Percentiles rank a stretch among this genome's conserved stretches.
These are phyloP conservation scores for Lentinula sp. DNA, from an alignment of 768 basidiomycete species.

Conservation along the genomic window DNA sequence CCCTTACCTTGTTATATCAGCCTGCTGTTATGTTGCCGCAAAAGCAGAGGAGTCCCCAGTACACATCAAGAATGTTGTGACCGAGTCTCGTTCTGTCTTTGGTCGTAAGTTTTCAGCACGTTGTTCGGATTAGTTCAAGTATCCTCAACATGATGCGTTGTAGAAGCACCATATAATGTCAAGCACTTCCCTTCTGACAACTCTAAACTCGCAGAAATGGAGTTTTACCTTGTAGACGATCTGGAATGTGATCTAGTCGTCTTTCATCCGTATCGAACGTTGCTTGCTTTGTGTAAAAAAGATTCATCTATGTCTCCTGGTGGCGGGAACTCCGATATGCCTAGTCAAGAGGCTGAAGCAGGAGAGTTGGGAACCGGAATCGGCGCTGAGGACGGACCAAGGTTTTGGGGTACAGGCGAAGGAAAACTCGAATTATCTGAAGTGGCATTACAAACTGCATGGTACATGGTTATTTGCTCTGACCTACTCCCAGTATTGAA, in stretches of 20 bases:
- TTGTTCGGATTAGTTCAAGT: background rate
- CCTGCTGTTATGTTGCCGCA: conserved; percentile 93
- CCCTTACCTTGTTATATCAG: conserved; percentile 86
- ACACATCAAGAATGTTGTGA: conserved; percentile 88
- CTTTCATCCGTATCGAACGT: conserved; percentile 92
- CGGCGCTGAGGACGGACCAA: conserved; percentile 43
- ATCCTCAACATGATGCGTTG: background rate
- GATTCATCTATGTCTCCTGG: conserved; percentile 35
- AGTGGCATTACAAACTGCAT: conserved; percentile 82
- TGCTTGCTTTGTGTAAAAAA: conserved; percentile 70
- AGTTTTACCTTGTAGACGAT: conserved; percentile 96
- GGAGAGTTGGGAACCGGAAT: conserved; percentile 48
- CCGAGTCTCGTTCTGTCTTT: conserved; percentile 77
- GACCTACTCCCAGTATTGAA: background rate
- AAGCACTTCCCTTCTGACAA: conserved; percentile 85
- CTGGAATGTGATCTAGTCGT: conserved; percentile 91
- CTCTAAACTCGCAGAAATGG: conserved; percentile 95
- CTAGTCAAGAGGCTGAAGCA: conserved; percentile 38
- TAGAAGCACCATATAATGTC: conserved; percentile 63
- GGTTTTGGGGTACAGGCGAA: conserved; percentile 79
- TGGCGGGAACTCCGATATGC: conserved; percentile 7
- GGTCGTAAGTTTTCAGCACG: conserved; percentile 39
- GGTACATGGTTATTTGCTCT: conserved; percentile 43
- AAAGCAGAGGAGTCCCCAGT: conserved; percentile 96
- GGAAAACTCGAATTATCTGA: conserved; percentile 74